A percentile compares a stretch with the other conserved stretches of the same genome.
Conservation (phyloP, 257 asterid genomes). For the Gardenia jasminoides region DNA sequence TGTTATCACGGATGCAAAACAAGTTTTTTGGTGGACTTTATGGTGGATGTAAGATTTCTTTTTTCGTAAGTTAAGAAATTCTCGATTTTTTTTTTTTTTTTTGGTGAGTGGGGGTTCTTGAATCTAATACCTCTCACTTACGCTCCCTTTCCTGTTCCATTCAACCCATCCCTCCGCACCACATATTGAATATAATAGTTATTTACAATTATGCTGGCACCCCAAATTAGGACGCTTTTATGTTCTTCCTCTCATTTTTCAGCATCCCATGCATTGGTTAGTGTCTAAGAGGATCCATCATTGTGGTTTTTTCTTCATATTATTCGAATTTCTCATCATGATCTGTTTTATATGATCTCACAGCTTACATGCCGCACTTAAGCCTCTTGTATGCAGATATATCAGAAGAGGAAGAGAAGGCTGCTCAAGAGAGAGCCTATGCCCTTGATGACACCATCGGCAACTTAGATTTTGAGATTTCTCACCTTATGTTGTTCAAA, state of each 20-base stretch:
- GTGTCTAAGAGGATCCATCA: background rate
- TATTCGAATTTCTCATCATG: background rate
- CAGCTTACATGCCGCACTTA: slow-evolving; percentile 98
- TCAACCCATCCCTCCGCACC: too few relatives aligned
- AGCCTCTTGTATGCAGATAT: slow-evolving; percentile 82
- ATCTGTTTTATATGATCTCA: slow-evolving; percentile 13
- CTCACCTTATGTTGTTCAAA: slow-evolving; percentile 69
- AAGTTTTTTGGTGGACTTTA: background rate
- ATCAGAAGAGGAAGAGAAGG: slow-evolving; percentile 67
- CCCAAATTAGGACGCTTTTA: background rate
- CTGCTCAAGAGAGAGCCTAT: slow-evolving; percentile 65
- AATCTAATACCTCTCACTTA: too few relatives aligned
- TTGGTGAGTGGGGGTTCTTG: too few relatives aligned
- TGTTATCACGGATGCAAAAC: background rate
- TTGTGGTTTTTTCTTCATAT: background rate
- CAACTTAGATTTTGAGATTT: slow-evolving; percentile 51
- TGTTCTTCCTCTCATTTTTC: background rate
- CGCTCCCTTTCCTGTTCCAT: too few relatives aligned
- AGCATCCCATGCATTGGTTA: background rate
- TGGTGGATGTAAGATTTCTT: background rate
- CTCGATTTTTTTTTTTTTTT: too few relatives aligned
- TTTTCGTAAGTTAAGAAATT: background rate
- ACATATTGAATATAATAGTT: background rate
- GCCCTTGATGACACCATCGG: slow-evolving; percentile 55
- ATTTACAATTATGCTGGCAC: background rate